Conservation (phyloP, 2,329 filamentous ascomycete genomes). For the Periconia digitata region DNA sequence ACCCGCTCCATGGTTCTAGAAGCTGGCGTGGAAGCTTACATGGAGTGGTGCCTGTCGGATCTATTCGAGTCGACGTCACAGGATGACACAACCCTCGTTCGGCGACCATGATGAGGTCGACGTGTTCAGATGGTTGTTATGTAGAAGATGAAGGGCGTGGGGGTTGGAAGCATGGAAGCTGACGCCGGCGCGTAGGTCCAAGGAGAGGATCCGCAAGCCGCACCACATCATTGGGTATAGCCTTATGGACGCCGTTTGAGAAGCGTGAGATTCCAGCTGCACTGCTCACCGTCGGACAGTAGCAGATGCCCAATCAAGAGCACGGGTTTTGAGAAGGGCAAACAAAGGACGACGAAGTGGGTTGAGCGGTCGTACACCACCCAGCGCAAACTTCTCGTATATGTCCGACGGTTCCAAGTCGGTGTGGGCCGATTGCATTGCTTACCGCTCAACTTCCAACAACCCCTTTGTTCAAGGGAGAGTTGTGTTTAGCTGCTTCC, state of each 20-base stretch:
- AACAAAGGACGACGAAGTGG: neutral
- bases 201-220: conserved; percentile 4
- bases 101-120: conserved; percentile 15
- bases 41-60: conserved; percentile 3
- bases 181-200: conserved; percentile 3
- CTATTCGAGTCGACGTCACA: conserved; percentile 9
- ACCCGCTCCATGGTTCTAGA: conserved; percentile 8
- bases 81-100: neutral
- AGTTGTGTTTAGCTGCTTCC: neutral
- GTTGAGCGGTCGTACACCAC: neutral
- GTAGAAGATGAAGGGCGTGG: too few species aligned
- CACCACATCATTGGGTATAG: conserved; percentile 16
- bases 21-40: conserved; percentile 7
- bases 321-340: conserved; percentile 5
- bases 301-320: conserved; percentile 14
- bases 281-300: conserved; percentile 30
- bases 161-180: conserved; percentile 4
- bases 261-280: conserved; percentile 9
- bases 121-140: too few species aligned
- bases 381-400: neutral
- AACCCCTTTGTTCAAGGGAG: neutral
- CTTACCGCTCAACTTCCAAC: neutral
- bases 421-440: neutral
- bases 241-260: conserved; percentile 22
- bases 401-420: neutral